A percentile compares a stretch with the other conserved stretches of the same genome.
These are phyloP conservation scores for Alternaria consortialis DNA, from an alignment of 2,329 filamentous ascomycete species.

Conservation along the genomic window DNA sequence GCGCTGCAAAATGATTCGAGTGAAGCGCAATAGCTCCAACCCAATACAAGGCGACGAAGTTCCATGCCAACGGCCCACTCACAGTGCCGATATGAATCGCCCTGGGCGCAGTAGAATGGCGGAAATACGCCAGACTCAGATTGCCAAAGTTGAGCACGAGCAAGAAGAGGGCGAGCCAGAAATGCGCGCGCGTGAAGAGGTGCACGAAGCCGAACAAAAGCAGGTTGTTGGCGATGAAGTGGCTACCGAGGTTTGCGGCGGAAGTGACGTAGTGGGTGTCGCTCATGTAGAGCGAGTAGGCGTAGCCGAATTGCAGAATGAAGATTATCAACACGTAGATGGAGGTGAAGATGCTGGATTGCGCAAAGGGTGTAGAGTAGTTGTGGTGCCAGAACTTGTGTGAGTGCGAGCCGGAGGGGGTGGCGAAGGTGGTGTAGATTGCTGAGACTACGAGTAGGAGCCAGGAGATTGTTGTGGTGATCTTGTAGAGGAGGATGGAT, in stretches of 20 bases:
- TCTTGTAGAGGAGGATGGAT: slow-evolving; percentile 76
- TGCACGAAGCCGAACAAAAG: slow-evolving; percentile 83
- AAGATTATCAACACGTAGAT: slow-evolving; percentile 85
- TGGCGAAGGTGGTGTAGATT: slow-evolving; percentile 76
- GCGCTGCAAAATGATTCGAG: slow-evolving; percentile 70
- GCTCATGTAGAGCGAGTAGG: slow-evolving; percentile 77
- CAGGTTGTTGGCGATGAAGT: slow-evolving; percentile 88
- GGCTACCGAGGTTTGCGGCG: slow-evolving; percentile 79
- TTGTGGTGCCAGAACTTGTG: slow-evolving; percentile 80
- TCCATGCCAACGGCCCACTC: slow-evolving; percentile 84
- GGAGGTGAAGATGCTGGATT: slow-evolving; percentile 69
- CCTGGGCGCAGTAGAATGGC: slow-evolving; percentile 74
- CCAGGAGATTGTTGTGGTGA: slow-evolving; percentile 78
- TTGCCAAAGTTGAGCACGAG: slow-evolving; percentile 85
- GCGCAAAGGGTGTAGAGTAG: slow-evolving; percentile 75
- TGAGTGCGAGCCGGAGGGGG: slow-evolving; percentile 67
- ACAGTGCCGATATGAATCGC: slow-evolving; percentile 80
- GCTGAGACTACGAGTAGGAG: slow-evolving; percentile 74
- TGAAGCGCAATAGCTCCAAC: slow-evolving; percentile 83
- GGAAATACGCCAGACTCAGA: slow-evolving; percentile 80
- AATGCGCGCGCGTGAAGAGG: slow-evolving; percentile 80
- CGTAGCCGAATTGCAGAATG: slow-evolving; percentile 77
- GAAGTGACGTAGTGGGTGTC: slow-evolving; percentile 70
- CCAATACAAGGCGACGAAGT: slow-evolving; percentile 87
- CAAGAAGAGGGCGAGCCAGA: slow-evolving; percentile 78